A percentile compares a stretch with the other conserved stretches of the same genome.
These are phyloP conservation scores for Metschnikowia koreensis DNA, from an alignment of 805 yeast genomes.

Conservation along the genomic window DNA sequence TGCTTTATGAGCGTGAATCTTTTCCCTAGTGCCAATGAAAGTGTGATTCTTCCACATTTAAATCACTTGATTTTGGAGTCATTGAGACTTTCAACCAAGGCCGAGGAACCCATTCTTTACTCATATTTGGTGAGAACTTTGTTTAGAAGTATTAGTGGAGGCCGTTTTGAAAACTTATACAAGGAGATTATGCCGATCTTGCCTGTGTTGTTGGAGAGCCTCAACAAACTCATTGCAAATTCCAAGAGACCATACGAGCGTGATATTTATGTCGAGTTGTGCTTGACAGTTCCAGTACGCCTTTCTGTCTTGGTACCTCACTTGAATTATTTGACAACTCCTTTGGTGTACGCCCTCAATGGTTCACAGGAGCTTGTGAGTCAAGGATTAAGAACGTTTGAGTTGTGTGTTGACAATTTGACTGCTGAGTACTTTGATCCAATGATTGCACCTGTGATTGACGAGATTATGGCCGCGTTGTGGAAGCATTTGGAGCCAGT, in stretches of 20 bases:
- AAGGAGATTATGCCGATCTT: conserved; percentile 89
- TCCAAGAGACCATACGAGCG: conserved; percentile 88
- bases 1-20: conserved; percentile 95
- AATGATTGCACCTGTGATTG: conserved; percentile 92
- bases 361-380: conserved; percentile 89
- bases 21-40: conserved; percentile 84
- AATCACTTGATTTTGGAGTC: conserved; percentile 80
- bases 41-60: conserved; percentile 83
- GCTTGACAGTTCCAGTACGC: conserved; percentile 94
- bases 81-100: conserved; percentile 72
- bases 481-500: conserved; percentile 90
- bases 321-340: conserved; percentile 81
- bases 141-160: conserved; percentile 95
- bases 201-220: conserved; percentile 80
- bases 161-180: conserved; percentile 88
- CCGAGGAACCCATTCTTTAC: conserved; percentile 88
- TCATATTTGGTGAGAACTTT: conserved; percentile 84
- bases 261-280: conserved; percentile 90
- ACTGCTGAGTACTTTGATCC: conserved; percentile 98
- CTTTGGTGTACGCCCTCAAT: conserved; percentile 84
- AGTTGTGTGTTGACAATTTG: conserved; percentile 90
- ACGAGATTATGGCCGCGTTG: conserved; percentile 88
- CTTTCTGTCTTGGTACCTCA: conserved; percentile 93
- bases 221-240: conserved; percentile 77
- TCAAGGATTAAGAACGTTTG: conserved; percentile 93